phyloP scores from a whole-genome alignment of 2,329 filamentous ascomycete species.

The Clonostachys rosea region DNA sequence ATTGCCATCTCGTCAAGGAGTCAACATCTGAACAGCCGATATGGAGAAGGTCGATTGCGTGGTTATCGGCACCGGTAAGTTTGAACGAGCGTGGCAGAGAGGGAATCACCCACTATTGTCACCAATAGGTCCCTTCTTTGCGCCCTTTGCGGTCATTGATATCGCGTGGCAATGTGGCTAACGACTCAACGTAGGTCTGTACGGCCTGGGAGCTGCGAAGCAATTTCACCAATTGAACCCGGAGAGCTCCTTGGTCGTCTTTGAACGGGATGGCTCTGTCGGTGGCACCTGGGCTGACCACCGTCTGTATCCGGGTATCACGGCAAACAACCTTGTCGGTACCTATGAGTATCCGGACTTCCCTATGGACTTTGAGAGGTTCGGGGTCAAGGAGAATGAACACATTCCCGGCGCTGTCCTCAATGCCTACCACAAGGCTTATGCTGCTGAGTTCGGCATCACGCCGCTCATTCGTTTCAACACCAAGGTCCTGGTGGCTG shows the following conservation, averaged over 20 bases:
- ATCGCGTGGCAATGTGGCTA: neutral
- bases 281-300: conserved; percentile 71
- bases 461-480: conserved; percentile 30
- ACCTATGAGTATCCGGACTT: conserved; percentile 73
- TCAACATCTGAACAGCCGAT: neutral
- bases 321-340: conserved; percentile 69
- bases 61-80: conserved; percentile 3
- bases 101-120: too few species aligned
- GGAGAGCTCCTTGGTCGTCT: neutral
- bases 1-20: too few species aligned
- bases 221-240: neutral
- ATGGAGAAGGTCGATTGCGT: conserved; percentile 3
- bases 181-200: neutral
- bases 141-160: neutral
- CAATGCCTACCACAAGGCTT: conserved; percentile 35
- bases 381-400: conserved; percentile 36
- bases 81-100: too few species aligned
- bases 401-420: conserved; percentile 42
- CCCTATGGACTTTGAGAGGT: conserved; percentile 56
- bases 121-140: too few species aligned
- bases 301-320: conserved; percentile 64
- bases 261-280: neutral
- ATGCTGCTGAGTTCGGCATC: conserved; percentile 35
- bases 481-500: conserved; percentile 31
- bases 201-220: neutral